phyloP scores from a whole-genome alignment of 768 basidiomycete genomes.

The Hygrophorus russula region DNA sequence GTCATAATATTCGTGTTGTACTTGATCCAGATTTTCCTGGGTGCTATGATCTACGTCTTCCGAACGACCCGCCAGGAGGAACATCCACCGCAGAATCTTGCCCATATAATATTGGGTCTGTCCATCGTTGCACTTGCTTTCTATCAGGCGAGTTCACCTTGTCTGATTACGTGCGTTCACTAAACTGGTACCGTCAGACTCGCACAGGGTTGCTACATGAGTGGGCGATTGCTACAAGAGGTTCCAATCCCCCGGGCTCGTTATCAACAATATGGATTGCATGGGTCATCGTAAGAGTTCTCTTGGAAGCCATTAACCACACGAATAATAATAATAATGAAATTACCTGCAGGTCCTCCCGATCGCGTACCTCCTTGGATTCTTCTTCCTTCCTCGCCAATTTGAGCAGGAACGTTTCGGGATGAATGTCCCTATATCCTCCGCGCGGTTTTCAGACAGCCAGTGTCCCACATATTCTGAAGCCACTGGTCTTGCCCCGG shows the following conservation, averaged over 20 bases:
- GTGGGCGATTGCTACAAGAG: conserved; percentile 28
- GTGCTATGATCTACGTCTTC: conserved; percentile 34
- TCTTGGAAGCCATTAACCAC: background rate
- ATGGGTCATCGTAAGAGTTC: conserved; percentile 28
- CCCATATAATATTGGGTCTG: conserved; percentile 45
- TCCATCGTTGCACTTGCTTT: conserved; percentile 37
- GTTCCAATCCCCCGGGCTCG: conserved; percentile 11
- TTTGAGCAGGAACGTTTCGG: conserved; percentile 25
- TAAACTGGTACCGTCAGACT: conserved; percentile 15
- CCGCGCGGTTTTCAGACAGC: conserved; percentile 1
- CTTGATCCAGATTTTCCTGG: conserved; percentile 39
- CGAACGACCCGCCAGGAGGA: conserved; percentile 20
- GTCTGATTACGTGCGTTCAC: conserved; percentile 6
- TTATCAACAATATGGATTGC: conserved; percentile 27
- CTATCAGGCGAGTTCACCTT: conserved; percentile 29
- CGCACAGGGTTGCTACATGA: conserved; percentile 31
- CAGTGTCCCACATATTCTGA: background rate
- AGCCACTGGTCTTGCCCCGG: background rate
- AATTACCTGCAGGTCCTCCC: conserved; percentile 24
- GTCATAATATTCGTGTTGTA: conserved; percentile 39
- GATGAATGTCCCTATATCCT: conserved; percentile 4
- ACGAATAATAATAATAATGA: too few species aligned
- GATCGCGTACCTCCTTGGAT: conserved; percentile 33
- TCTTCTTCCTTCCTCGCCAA: conserved; percentile 30
- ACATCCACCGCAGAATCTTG: conserved; percentile 43